A percentile compares a stretch with the other conserved stretches of the same genome.
These are phyloP conservation scores for Aspergillus novofumigatus DNA, from an alignment of 2,329 filamentous ascomycete species.

Conservation along the genomic window DNA sequence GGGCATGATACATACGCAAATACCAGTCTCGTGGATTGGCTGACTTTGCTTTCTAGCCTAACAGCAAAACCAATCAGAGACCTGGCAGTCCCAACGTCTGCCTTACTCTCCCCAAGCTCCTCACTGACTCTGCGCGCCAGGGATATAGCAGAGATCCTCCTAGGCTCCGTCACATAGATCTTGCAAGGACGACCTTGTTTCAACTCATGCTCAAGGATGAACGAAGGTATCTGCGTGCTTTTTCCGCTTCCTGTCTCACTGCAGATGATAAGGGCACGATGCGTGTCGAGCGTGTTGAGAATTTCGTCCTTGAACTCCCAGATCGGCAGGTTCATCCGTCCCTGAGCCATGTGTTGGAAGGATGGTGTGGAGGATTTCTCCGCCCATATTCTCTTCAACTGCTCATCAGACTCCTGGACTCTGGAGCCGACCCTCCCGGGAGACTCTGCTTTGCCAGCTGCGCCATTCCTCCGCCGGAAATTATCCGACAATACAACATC, in stretches of 20 bases:
- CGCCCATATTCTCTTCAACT: conserved; percentile 49
- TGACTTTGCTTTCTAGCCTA: conserved; percentile 81
- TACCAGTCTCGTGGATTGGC: conserved; percentile 74
- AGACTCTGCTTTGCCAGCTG: conserved; percentile 24
- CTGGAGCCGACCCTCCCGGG: conserved; percentile 18
- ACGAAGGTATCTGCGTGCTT: conserved; percentile 94
- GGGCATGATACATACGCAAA: conserved; percentile 63
- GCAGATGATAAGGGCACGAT: conserved; percentile 89
- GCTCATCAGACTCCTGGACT: conserved; percentile 30
- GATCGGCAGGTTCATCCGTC: conserved; percentile 80
- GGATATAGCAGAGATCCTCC: conserved; percentile 93
- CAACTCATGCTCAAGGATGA: conserved; percentile 85
- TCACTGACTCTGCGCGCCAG: conserved; percentile 89
- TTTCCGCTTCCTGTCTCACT: conserved; percentile 97
- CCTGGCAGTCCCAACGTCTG: conserved; percentile 73
- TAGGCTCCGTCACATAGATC: conserved; percentile 91
- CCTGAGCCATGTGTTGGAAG: conserved; percentile 76
- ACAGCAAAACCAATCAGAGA: conserved; percentile 95
- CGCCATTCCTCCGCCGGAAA: conserved; percentile 55
- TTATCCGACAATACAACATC: conserved; percentile 73
- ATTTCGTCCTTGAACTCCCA: conserved; percentile 79
- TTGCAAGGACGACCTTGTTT: conserved; percentile 77
- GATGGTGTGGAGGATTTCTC: conserved; percentile 47
- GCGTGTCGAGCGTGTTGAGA: conserved; percentile 67
- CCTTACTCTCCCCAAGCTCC: conserved; percentile 80